phyloP scores from a whole-genome alignment of 805 yeast species.

The Ogataea parapolymorpha region DNA sequence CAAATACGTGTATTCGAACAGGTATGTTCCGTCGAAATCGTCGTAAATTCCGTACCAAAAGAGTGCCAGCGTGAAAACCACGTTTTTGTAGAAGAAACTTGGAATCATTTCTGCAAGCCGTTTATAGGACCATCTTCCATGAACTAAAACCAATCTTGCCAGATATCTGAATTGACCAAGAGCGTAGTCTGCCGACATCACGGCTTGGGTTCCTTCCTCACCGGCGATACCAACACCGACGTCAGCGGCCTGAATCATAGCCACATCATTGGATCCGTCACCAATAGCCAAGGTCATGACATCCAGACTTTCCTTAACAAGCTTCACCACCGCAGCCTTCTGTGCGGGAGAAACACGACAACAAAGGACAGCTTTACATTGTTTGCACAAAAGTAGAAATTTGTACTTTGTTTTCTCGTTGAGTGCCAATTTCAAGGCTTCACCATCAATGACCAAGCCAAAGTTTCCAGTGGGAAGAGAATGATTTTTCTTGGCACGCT shows the following conservation, averaged over 20 bases:
- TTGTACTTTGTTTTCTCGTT: constrained; percentile 42
- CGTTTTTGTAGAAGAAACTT: constrained; percentile 74
- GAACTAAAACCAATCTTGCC: constrained; percentile 63
- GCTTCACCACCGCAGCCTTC: constrained; percentile 76
- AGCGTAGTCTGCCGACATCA: constrained; percentile 84
- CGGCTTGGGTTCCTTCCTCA: constrained; percentile 89
- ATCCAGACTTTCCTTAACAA: constrained; percentile 68
- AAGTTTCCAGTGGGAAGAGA: constrained; percentile 63
- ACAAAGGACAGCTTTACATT: constrained; percentile 77
- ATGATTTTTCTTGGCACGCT: constrained; percentile 54
- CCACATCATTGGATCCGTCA: constrained; percentile 87
- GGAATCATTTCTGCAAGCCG: constrained; percentile 83
- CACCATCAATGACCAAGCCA: constrained; percentile 80
- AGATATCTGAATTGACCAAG: constrained; percentile 77
- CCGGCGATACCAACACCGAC: constrained; percentile 90
- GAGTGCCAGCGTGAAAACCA: constrained; percentile 66
- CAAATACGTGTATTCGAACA: constrained; percentile 73
- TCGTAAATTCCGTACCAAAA: constrained; percentile 79
- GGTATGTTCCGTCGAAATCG: constrained; percentile 75
- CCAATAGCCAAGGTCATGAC: constrained; percentile 89
- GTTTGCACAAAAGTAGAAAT: constrained; percentile 69
- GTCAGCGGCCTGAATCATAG: constrained; percentile 87
- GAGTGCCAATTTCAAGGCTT: constrained; percentile 59
- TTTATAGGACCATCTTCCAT: constrained; percentile 86
- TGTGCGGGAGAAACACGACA: constrained; percentile 89